A percentile compares a stretch with the other conserved stretches of the same genome.
Evolutionary conservation across 495 filamentous ascomycete species (phyloP).

Genomic region (Emericellopsis terricola): DNA sequence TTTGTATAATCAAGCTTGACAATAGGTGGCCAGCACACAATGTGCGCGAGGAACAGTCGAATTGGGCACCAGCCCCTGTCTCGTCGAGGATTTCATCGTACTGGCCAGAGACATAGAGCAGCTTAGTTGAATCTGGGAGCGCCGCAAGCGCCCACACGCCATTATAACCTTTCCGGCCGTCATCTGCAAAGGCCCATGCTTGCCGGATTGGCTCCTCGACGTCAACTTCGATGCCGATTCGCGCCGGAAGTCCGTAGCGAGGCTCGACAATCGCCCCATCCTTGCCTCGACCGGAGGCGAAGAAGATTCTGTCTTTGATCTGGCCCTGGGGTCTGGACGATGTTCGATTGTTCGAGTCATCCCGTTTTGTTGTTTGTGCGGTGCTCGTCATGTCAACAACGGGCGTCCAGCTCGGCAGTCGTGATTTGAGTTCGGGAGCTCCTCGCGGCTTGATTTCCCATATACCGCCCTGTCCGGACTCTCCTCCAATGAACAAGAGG

Average conservation of each 20-base stretch:
- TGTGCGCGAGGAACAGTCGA: slow-evolving; percentile 33
- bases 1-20: slow-evolving; percentile 9
- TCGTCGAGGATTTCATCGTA: slow-evolving; percentile 13
- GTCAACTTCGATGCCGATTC: slow-evolving; percentile 36
- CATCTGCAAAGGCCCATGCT: slow-evolving; percentile 25
- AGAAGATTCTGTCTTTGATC: slow-evolving; percentile 32
- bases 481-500: slow-evolving; percentile 68
- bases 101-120: slow-evolving; percentile 20
- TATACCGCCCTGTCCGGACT: slow-evolving; percentile 60
- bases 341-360: slow-evolving; percentile 3
- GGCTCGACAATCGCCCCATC: slow-evolving; percentile 51
- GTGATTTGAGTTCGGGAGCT: no score
- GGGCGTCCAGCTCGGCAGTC: slow-evolving; percentile 83
- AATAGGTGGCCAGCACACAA: slow-evolving; percentile 33
- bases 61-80: slow-evolving; percentile 20
- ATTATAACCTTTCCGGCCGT: no score
- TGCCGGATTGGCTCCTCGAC: slow-evolving; percentile 20
- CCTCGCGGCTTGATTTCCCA: slow-evolving; percentile 58
- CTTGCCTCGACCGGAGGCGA: slow-evolving; percentile 36
- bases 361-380: slow-evolving; percentile 9
- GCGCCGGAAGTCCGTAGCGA: slow-evolving; percentile 52
- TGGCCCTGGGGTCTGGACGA: slow-evolving; percentile 6
- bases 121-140: slow-evolving; percentile 24
- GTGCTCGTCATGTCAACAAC: slow-evolving; percentile 49
- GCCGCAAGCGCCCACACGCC: slow-evolving; percentile 29